Conservation (phyloP, 208 protist species). For the Acanthamoeba castellanii region DNA sequence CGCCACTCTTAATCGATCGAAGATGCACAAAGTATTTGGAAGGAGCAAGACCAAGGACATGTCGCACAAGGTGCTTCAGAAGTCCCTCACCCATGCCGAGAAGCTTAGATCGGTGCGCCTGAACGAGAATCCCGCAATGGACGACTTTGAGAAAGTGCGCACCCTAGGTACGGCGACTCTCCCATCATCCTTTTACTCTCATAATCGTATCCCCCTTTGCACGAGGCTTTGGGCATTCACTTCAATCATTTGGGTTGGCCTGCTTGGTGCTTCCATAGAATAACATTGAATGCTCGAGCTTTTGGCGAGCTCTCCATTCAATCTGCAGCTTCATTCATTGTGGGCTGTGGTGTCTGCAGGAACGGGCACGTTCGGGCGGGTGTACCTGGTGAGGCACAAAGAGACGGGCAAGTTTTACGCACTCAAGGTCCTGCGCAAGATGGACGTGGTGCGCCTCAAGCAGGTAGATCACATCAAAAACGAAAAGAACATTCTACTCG, state of each 20-base stretch:
- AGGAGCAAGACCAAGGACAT: constrained; percentile 66
- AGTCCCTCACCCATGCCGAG: not conserved
- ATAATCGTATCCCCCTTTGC: too few species aligned
- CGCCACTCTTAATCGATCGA: not conserved
- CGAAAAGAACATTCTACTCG: constrained; percentile 92
- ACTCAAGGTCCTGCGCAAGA: constrained; percentile 91
- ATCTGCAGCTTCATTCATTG: too few species aligned
- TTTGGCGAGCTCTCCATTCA: too few species aligned
- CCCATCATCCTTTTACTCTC: not conserved
- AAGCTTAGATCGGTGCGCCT: constrained; percentile 10
- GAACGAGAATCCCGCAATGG: constrained; percentile 16
- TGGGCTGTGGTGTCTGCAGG: constrained; percentile 39
- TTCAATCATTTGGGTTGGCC: not conserved
- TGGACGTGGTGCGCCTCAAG: constrained; percentile 88
- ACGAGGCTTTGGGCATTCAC: not conserved
- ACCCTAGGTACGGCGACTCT: not conserved
- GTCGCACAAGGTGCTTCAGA: constrained; percentile 32
- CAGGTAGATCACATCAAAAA: constrained; percentile 94
- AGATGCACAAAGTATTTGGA: constrained; percentile 61
- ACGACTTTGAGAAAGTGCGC: constrained; percentile 62
- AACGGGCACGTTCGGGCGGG: constrained; percentile 91
- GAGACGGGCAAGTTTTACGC: constrained; percentile 85
- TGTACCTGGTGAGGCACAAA: constrained; percentile 85
- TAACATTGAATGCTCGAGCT: too few species aligned
- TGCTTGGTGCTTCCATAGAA: too few species aligned